These are phyloP conservation scores for Talaromyces ruber DNA, from an alignment of 495 filamentous ascomycete genomes.

Conservation along the genomic window DNA sequence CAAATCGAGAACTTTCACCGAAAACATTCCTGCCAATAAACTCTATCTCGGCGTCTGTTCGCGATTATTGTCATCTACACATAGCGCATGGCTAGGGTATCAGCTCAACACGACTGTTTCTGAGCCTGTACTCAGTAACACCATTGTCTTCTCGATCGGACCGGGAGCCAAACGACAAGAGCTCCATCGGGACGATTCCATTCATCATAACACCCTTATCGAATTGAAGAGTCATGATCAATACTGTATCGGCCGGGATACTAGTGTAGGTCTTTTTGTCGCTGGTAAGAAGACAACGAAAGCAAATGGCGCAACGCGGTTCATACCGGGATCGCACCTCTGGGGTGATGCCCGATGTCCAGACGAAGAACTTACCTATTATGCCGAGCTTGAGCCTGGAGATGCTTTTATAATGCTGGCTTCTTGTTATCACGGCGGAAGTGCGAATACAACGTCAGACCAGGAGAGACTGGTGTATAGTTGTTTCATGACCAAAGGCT, in stretches of 20 bases:
- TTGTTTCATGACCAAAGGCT: background rate
- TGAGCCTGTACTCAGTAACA: conserved; percentile 20
- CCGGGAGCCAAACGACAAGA: conserved; percentile 21
- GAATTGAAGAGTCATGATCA: background rate
- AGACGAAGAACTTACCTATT: conserved; percentile 16
- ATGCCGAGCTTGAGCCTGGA: conserved; percentile 19
- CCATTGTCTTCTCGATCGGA: conserved; percentile 19
- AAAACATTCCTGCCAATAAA: conserved; percentile 12
- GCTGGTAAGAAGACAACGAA: conserved; percentile 20
- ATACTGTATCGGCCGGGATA: background rate
- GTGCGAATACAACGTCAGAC: conserved; percentile 14
- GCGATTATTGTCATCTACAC: background rate
- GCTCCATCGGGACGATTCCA: conserved; percentile 26
- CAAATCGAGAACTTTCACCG: conserved; percentile 20
- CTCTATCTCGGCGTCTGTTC: conserved; percentile 3
- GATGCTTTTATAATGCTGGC: conserved; percentile 26
- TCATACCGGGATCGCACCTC: conserved; percentile 35
- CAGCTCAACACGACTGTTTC: conserved; percentile 14
- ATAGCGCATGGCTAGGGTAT: conserved; percentile 8
- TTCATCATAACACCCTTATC: conserved; percentile 13
- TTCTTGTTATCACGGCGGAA: conserved; percentile 23
- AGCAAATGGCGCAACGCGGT: conserved; percentile 36
- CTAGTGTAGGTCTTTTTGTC: conserved; percentile 9
- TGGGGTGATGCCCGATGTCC: conserved; percentile 19
- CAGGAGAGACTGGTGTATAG: background rate